These are phyloP conservation scores for Neurospora pannonica DNA, from an alignment of 495 filamentous ascomycete genomes.

Conservation along the genomic window DNA sequence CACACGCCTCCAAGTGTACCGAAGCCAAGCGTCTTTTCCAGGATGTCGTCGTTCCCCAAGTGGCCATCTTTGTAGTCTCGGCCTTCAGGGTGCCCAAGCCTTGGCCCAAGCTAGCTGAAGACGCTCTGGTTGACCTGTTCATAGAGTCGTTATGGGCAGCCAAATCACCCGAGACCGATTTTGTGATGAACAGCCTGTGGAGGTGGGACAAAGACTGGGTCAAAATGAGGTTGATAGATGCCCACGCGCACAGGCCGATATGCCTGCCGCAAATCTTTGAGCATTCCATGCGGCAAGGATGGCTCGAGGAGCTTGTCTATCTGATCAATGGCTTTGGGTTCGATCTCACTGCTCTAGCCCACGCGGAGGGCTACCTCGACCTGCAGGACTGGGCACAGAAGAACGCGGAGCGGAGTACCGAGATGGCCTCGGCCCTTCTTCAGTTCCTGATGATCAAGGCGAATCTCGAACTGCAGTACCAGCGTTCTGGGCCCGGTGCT, in stretches of 20 bases:
- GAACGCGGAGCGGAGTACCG: conserved; percentile 46
- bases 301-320: conserved; percentile 71
- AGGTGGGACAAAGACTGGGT: conserved; percentile 79
- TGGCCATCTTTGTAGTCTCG: conserved; percentile 70
- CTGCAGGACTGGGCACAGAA: conserved; percentile 71
- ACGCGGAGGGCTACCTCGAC: conserved; percentile 70
- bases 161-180: conserved; percentile 53
- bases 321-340: conserved; percentile 73
- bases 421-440: conserved; percentile 54
- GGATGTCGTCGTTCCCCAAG: conserved; percentile 56
- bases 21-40: conserved; percentile 61
- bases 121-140: conserved; percentile 44
- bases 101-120: conserved; percentile 46
- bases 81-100: conserved; percentile 54
- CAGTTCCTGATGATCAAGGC: conserved; percentile 78
- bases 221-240: conserved; percentile 63
- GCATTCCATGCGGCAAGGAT: conserved; percentile 63
- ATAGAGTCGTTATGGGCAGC: conserved; percentile 35
- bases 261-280: conserved; percentile 75
- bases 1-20: conserved; percentile 51
- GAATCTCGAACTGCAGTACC: conserved; percentile 63
- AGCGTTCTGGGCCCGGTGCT: conserved; percentile 28
- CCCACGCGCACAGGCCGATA: conserved; percentile 65
- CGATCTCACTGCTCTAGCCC: conserved; percentile 82
- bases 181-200: conserved; percentile 85